Evolutionary conservation across 495 filamentous ascomycete species (phyloP).

Genomic region (Poronia punctata): DNA sequence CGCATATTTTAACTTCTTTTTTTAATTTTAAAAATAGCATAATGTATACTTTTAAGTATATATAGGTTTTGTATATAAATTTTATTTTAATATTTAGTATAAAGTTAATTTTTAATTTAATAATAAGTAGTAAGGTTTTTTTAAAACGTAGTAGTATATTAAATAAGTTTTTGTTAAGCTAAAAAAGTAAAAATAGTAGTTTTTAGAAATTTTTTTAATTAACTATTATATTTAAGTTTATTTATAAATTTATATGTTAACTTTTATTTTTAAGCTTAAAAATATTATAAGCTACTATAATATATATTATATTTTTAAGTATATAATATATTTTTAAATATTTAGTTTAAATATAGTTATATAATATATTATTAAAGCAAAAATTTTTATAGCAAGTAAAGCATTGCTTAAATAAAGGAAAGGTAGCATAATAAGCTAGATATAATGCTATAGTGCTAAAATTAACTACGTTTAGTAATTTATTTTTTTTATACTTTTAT

Average conservation of each 20-base stretch:
- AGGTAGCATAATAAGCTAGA: too few relatives aligned
- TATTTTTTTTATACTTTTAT: neutral
- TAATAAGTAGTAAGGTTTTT: neutral
- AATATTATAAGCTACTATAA: too few relatives aligned
- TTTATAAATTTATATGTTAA: neutral
- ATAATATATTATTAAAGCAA: too few relatives aligned
- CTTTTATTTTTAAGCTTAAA: too few relatives aligned
- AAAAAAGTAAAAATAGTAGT: neutral
- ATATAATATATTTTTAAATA: too few relatives aligned
- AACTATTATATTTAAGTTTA: neutral
- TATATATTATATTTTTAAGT: too few relatives aligned
- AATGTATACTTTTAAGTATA: neutral
- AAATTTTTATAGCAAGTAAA: too few relatives aligned
- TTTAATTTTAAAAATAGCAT: neutral
- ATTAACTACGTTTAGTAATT: neutral
- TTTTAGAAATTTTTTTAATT: neutral
- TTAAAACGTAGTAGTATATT: too few relatives aligned
- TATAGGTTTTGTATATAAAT: neutral
- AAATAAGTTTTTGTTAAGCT: neutral
- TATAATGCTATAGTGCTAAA: too few relatives aligned
- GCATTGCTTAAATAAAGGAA: too few relatives aligned
- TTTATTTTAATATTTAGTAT: neutral
- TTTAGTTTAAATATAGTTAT: too few relatives aligned
- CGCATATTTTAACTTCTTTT: neutral
- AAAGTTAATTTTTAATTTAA: slow-evolving; percentile 1